These are phyloP conservation scores for Mucor sp. DNA, from an alignment of 371 early-diverging fungal genomes.

Conservation along the genomic window DNA sequence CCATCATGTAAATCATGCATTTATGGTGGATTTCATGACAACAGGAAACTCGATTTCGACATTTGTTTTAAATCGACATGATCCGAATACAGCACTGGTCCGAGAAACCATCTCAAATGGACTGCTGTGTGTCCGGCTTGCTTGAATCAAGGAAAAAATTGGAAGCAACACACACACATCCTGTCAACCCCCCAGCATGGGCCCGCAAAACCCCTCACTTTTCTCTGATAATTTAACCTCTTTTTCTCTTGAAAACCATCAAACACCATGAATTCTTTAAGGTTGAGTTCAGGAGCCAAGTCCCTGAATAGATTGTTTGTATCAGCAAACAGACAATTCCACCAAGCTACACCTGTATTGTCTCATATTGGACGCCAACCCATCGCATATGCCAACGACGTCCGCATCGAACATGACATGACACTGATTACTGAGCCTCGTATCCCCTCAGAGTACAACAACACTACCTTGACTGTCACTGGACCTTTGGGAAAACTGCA, in stretches of 20 bases:
- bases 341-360: constrained; percentile 41
- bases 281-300: not conserved
- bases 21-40: not conserved
- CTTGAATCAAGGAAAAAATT: not conserved
- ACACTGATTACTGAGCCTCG: constrained; percentile 59
- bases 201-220: constrained; percentile 2
- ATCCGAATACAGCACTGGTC: not conserved
- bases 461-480: constrained; percentile 68
- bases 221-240: not conserved
- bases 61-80: not conserved
- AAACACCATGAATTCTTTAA: constrained; percentile 7
- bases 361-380: constrained; percentile 78
- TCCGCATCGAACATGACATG: constrained; percentile 61
- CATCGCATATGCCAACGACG: constrained; percentile 67
- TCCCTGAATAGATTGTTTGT: constrained; percentile 3
- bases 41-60: not conserved
- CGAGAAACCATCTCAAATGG: not conserved
- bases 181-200: constrained; percentile 9
- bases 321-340: constrained; percentile 32
- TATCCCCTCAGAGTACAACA: constrained; percentile 65
- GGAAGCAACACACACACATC: not conserved
- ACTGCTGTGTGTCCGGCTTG: not conserved
- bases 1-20: not conserved
- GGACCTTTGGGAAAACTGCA: constrained; percentile 83
- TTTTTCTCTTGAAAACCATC: not conserved